Base-by-base conservation (phyloP, 176 grass and related monocot genomes). In the Carex scoparia region DNA sequence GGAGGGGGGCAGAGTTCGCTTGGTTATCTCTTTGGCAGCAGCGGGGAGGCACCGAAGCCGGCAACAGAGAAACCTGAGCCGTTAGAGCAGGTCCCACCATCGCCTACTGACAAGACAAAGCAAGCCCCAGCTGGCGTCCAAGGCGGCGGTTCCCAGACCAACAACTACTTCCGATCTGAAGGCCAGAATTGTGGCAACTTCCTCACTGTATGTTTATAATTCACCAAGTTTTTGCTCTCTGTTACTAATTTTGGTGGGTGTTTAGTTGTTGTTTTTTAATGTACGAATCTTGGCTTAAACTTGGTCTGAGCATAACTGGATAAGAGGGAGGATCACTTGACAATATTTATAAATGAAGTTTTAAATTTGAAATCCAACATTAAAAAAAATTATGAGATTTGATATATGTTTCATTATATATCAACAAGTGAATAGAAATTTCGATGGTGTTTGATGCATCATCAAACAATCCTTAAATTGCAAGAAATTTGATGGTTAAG, bases 171-270 rank as follows among this genome's bases (percentile, higher is more conserved):
- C 87, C 89, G 92, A 10, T 71, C 89, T 5, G 83, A 94, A 28
- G 92, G 92, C 5, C 89, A 91, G 85, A 94, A 94, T 74, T 85
- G 79, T 71, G 92, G 89, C 62, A 94, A 94, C 59, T 94, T 94
- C 87, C 73, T 94, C 65, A 89, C 89, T 51, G 92, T 94, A 82
- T 68, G 87, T 59, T 54, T 14, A 64, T 65, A n/a, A 81, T 65
- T 63, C 38, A 46, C 16, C 10, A 79, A 33, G 23, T 66, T 69
- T 10, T 65, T 33, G n/a, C 19, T 56, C 23, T 67, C 7, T 51
- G 30, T 67, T 67, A 42, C 44, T 64, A 48, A 6, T 68, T 49
- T 65, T 19, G 79, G 38, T 4, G 37, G 79, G 38, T 4, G 37
- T 61, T 40, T 37, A 61, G 51, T 55, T 55, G 30, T 79, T 56